These are phyloP conservation scores for Microsporum canis DNA, from an alignment of 2,329 filamentous ascomycete species.

Conservation along the genomic window DNA sequence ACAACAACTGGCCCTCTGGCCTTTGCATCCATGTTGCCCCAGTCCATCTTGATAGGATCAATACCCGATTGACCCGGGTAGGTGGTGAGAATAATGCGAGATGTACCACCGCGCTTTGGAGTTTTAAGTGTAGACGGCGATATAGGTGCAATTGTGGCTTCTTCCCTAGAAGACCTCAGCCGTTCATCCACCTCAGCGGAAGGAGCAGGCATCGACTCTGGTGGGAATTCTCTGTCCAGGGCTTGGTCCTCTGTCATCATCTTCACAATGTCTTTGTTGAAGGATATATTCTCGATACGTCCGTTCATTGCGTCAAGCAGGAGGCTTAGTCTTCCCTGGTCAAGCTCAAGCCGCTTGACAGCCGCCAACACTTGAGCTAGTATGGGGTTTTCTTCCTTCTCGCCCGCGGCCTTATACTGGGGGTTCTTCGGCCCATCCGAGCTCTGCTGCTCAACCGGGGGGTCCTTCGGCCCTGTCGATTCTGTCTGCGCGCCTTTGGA, in stretches of 20 bases:
- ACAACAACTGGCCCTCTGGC: conserved; percentile 81
- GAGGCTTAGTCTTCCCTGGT: conserved; percentile 7
- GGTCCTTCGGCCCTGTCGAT: not conserved
- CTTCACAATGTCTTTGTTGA: conserved; percentile 3
- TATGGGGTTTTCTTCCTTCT: not conserved
- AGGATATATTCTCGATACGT: not conserved
- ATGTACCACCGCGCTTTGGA: conserved; percentile 2
- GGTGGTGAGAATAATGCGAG: conserved; percentile 58
- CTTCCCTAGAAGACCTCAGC: not conserved
- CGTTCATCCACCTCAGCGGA: not conserved
- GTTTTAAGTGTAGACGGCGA: not conserved
- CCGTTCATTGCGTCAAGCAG: not conserved
- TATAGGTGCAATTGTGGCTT: not conserved
- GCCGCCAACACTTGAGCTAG: conserved; percentile 8
- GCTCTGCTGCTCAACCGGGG: not conserved
- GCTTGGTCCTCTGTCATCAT: conserved; percentile 1
- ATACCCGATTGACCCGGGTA: conserved; percentile 93
- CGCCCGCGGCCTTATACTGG: not conserved
- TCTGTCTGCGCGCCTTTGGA: not conserved
- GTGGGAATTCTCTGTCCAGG: not conserved
- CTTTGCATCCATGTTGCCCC: conserved; percentile 66
- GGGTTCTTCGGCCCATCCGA: not conserved
- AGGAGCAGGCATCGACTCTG: not conserved
- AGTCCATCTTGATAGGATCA: conserved; percentile 76
- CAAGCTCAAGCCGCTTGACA: conserved; percentile 10